Base-by-base conservation (phyloP, 257 asterid species). In the Jacaranda mimosifolia region DNA sequence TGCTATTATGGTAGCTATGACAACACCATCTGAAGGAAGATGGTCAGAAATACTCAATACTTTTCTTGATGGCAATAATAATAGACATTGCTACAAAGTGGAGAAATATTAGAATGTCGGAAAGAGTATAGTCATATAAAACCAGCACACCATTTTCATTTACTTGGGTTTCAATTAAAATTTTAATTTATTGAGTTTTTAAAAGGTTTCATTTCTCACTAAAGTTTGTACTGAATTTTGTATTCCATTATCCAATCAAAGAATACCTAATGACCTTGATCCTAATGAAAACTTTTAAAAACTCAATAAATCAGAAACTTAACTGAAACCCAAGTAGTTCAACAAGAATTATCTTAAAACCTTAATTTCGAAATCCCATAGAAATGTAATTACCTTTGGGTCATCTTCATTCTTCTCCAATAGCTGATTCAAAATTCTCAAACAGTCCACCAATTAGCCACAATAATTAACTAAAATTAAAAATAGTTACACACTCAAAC, bases 101-200 rank as follows among this genome's bases (percentile, higher is more conserved):
- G 64, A 91, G 88, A 64, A 91, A 74, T 90, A 88, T 80, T 71
- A 91, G 68, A 75, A 91, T 70, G 63, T 84, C 88, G 3, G 97
- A 89, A 71, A 91, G 32, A 26, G 67, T 53, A 96, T 96, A 96
- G n/a, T n/a, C 97, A 91, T 13, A 88, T 80, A 85, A 88, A 87
- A 74, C 92, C 97, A 78, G 97, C 92, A 12, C 97, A 94, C 85
- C 85, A 88, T 72, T 80, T 89, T 52, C 94, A n/a, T n/a, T n/a
- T n/a, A n/a, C n/a, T n/a, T n/a, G n/a, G n/a, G n/a, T n/a, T n/a
- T n/a, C n/a, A n/a, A n/a, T n/a, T n/a, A n/a, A n/a, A n/a, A n/a
- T n/a, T n/a, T n/a, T n/a, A n/a, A n/a, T n/a, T n/a, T n/a, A n/a
- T n/a, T n/a, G n/a, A n/a, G n/a, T n/a, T n/a, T n/a, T n/a, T n/a